A percentile compares a stretch with the other conserved stretches of the same genome.
These are phyloP conservation scores for Pezicula radicicola DNA, from an alignment of 2,329 filamentous ascomycete genomes.

Conservation along the genomic window DNA sequence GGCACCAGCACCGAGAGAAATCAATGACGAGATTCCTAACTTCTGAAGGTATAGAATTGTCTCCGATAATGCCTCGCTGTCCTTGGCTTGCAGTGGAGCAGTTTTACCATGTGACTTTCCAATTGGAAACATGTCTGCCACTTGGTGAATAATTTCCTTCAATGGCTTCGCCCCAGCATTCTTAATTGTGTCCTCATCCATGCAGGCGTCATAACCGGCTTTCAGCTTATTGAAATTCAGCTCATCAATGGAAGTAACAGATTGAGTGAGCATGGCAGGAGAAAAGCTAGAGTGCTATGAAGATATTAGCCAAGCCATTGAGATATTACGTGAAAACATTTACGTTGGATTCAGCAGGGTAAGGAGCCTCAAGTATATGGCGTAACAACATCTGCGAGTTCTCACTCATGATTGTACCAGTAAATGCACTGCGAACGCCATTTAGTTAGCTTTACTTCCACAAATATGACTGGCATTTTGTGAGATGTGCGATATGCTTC, in stretches of 20 bases:
- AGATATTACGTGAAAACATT: constrained; percentile 14
- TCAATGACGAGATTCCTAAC: constrained; percentile 37
- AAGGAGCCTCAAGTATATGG: constrained; percentile 59
- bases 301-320: constrained; percentile 6
- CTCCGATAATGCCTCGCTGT: constrained; percentile 36
- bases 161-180: constrained; percentile 54
- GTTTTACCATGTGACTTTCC: constrained; percentile 8
- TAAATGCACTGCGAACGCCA: constrained; percentile 39
- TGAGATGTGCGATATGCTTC: no score
- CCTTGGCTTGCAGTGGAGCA: constrained; percentile 18
- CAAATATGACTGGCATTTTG: no score
- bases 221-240: constrained; percentile 66
- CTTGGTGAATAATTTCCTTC: constrained; percentile 48
- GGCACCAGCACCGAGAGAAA: constrained; percentile 22
- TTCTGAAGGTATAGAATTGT: constrained; percentile 44
- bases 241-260: constrained; percentile 45
- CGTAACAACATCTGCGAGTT: constrained; percentile 55
- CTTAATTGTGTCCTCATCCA: constrained; percentile 57
- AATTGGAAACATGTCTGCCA: constrained; percentile 43
- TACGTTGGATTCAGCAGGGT: constrained; percentile 39
- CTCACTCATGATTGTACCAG: constrained; percentile 59
- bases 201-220: constrained; percentile 61
- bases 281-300: constrained; percentile 48
- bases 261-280: constrained; percentile 32
- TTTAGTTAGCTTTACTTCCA: no score